Evolutionary conservation across 106 monocot species (phyloP).

Genomic region (Dendrobium officinale): DNA sequence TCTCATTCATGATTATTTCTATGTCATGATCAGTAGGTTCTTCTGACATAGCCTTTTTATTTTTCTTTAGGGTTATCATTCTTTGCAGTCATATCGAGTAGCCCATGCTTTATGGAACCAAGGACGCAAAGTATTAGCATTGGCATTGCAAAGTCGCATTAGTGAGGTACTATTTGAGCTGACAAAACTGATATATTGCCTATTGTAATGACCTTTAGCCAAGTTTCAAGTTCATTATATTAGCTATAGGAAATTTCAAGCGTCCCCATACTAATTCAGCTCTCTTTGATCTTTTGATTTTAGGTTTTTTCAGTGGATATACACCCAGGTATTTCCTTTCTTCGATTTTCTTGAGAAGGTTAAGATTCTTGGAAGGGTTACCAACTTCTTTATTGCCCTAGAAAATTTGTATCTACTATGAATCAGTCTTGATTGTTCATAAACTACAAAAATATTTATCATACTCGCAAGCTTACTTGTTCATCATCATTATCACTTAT

Average conservation of each 20-base stretch:
- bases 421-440: background rate
- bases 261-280: background rate
- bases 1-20: background rate
- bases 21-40: background rate
- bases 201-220: background rate
- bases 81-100: conserved; percentile 84
- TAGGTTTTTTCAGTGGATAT: conserved; percentile 94
- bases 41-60: background rate
- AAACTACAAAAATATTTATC: background rate
- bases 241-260: background rate
- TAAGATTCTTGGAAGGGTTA: background rate
- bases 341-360: background rate
- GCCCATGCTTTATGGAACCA: conserved; percentile 92
- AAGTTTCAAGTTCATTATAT: background rate
- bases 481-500: no score
- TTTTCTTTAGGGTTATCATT: conserved; percentile 70
- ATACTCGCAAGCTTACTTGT: background rate
- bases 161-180: conserved; percentile 53
- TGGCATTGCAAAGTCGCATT: conserved; percentile 91
- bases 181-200: background rate
- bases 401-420: background rate
- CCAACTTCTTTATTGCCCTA: background rate
- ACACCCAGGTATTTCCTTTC: conserved; percentile 59
- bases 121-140: conserved; percentile 75
- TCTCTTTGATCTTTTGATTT: conserved; percentile 3